Conservation (phyloP, 1,284 basidiomycete genomes). For the Malassezia pachydermatis region DNA sequence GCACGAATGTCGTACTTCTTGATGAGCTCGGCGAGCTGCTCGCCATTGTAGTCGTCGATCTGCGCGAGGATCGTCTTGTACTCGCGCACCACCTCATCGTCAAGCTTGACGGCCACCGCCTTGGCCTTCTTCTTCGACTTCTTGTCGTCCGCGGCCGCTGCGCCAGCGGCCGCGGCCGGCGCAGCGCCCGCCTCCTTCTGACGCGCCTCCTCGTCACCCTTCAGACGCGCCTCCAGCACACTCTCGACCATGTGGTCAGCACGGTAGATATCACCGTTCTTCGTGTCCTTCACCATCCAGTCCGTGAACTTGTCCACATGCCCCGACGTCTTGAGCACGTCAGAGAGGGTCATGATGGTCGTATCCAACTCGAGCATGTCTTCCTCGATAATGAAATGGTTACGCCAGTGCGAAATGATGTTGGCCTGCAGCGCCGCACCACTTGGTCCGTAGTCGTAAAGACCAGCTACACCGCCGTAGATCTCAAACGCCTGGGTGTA, state of each 20-base stretch:
- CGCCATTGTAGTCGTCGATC: constrained; percentile 91
- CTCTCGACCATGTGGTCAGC: constrained; percentile 94
- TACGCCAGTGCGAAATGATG: constrained; percentile 91
- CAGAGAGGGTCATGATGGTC: constrained; percentile 87
- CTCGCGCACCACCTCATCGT: constrained; percentile 64
- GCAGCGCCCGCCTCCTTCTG: constrained; percentile 47
- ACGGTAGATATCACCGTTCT: constrained; percentile 90
- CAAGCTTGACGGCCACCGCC: constrained; percentile 63
- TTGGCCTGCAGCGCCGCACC: constrained; percentile 93
- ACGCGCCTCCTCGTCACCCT: constrained; percentile 84
- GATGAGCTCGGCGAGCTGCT: constrained; percentile 78
- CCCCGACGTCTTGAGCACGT: constrained; percentile 94
- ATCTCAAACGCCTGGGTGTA: constrained; percentile 97
- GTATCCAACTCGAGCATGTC: constrained; percentile 98
- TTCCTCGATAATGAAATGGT: constrained; percentile 96
- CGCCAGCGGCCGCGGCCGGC: constrained; percentile 13
- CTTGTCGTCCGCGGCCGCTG: constrained; percentile 47
- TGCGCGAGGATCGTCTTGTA: constrained; percentile 76
- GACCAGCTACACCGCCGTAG: constrained; percentile 92
- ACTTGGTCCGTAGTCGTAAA: constrained; percentile 62
- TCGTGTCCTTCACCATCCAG: constrained; percentile 95
- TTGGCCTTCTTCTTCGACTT: constrained; percentile 71
- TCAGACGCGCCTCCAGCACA: constrained; percentile 79
- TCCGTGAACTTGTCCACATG: constrained; percentile 97
- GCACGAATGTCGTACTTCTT: constrained; percentile 71